Conservation (phyloP, 768 basidiomycete species). For the Agaricus subrufescens region DNA sequence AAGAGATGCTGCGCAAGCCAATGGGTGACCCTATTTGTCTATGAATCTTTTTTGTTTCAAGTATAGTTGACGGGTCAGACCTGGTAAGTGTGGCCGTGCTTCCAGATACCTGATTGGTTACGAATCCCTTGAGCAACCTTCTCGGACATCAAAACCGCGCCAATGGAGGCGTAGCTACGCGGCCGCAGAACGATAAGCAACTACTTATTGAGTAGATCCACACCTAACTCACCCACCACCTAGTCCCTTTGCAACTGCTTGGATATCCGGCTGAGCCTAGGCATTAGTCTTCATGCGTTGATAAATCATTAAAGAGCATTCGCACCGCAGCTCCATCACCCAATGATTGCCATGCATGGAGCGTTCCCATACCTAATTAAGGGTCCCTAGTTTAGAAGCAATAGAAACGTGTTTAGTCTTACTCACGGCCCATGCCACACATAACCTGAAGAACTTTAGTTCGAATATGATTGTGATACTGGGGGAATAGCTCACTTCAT, state of each 20-base stretch:
- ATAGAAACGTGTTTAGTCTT: neutral
- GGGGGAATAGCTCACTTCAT: conserved; percentile 48
- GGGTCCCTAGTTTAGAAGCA: neutral
- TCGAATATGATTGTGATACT: neutral
- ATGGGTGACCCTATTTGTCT: conserved; percentile 53
- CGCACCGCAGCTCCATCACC: conserved; percentile 63
- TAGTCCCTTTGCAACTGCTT: conserved; percentile 86
- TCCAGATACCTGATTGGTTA: conserved; percentile 65
- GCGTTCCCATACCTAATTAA: conserved; percentile 73
- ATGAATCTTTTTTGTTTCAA: neutral
- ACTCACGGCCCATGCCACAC: conserved; percentile 85
- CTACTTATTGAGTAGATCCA: neutral
- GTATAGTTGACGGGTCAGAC: conserved; percentile 22
- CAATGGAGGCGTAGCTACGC: conserved; percentile 72
- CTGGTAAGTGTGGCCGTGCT: conserved; percentile 87
- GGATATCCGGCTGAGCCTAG: conserved; percentile 63
- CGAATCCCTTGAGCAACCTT: conserved; percentile 67
- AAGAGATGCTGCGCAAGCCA: conserved; percentile 74
- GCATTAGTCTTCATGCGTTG: neutral
- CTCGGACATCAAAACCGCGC: conserved; percentile 74
- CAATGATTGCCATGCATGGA: conserved; percentile 83
- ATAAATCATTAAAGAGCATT: neutral
- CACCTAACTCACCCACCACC: conserved; percentile 67
- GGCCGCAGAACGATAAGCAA: neutral
- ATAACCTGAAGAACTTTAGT: conserved; percentile 45